Base-by-base conservation (phyloP, 257 asterid species). In the Gentiana dahurica region DNA sequence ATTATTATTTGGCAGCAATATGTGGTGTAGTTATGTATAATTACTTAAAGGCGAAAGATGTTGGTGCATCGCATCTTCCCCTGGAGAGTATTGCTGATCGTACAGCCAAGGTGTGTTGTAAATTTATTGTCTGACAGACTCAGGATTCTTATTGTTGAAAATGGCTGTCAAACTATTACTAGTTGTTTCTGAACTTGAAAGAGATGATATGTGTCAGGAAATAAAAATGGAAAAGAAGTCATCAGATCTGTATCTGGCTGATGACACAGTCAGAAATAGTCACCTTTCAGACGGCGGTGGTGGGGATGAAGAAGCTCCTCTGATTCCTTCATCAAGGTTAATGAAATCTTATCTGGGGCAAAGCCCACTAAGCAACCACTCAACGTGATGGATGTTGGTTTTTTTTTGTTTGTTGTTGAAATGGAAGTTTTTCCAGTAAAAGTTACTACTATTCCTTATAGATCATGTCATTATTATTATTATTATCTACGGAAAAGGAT, bases 1-100 rank as follows among this genome's bases (percentile, higher is more conserved):
- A 46, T 32, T 49, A 10, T 38, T 57, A 10, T 38, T 57, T 56
- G 72, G 55, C 94, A 91, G 99, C 99, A 54, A 81, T 92, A 63
- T 79, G 89, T 49, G 99, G 99, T 46, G 99, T 80, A 13, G 79
- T 80, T 59, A 73, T 80, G 82, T 83, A 83, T 68, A 80, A 83
- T 63, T 83, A 83, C 70, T 64, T 83, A 78, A 83, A 83, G 69
- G 76, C 72, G 58, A 80, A 71, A 64, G 93, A 83, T 51, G 84
- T 69, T 38, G 74, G 84, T 32, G 72, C 81, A 65, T 38, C 76
- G 38, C 93, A 77, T 63, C 78, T 63, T 57, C 73, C 73, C 59
- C 35, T 72, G 12, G 86, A 81, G 51, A 59, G 59, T 52, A 58
- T 77, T 60, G 72, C 85, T 3, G 87, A 81, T 32, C 73, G 89